A percentile compares a stretch with the other conserved stretches of the same genome.
These are phyloP conservation scores for Coemansia aciculifera DNA, from an alignment of 192 early-diverging fungal species.

Conservation along the genomic window DNA sequence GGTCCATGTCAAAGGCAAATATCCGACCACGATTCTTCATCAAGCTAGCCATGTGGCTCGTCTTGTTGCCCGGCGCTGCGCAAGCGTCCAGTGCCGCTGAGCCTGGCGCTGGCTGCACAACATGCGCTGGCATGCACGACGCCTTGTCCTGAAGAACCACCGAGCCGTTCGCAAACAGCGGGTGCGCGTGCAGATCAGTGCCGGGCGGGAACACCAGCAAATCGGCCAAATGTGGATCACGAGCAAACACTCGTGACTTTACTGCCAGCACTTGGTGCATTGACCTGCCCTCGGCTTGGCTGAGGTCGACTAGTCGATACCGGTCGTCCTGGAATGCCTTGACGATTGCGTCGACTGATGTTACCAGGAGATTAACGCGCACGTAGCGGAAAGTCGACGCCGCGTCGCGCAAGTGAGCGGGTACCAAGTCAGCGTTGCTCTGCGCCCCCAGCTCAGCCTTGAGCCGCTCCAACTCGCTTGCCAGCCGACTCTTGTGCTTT, in stretches of 20 bases:
- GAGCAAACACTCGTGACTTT: slow-evolving; percentile 26
- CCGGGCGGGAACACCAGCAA: slow-evolving; percentile 83
- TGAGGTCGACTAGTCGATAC: slow-evolving; percentile 52
- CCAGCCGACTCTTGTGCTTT: slow-evolving; percentile 67
- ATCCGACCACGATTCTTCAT: slow-evolving; percentile 87
- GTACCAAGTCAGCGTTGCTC: slow-evolving; percentile 72
- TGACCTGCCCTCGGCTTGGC: neutral
- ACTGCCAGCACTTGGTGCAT: slow-evolving; percentile 12
- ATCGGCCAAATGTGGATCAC: slow-evolving; percentile 79
- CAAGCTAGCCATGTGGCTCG: slow-evolving; percentile 86
- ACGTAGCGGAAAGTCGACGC: slow-evolving; percentile 76
- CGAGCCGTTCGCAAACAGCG: slow-evolving; percentile 68
- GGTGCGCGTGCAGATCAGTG: slow-evolving; percentile 86
- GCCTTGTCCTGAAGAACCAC: slow-evolving; percentile 96
- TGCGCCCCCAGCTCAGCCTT: slow-evolving; percentile 68
- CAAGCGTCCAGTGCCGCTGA: slow-evolving; percentile 85
- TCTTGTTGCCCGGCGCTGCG: slow-evolving; percentile 98
- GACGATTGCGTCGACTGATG: slow-evolving; percentile 70
- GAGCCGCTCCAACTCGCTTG: slow-evolving; percentile 73
- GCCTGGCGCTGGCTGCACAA: slow-evolving; percentile 62
- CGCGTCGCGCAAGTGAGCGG: slow-evolving; percentile 56
- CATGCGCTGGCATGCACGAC: slow-evolving; percentile 90
- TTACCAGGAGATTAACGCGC: slow-evolving; percentile 81
- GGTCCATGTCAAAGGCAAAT: slow-evolving; percentile 90
- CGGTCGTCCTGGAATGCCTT: slow-evolving; percentile 61